phyloP scores from a whole-genome alignment of 768 basidiomycete genomes.

The Roridomyces roridus region DNA sequence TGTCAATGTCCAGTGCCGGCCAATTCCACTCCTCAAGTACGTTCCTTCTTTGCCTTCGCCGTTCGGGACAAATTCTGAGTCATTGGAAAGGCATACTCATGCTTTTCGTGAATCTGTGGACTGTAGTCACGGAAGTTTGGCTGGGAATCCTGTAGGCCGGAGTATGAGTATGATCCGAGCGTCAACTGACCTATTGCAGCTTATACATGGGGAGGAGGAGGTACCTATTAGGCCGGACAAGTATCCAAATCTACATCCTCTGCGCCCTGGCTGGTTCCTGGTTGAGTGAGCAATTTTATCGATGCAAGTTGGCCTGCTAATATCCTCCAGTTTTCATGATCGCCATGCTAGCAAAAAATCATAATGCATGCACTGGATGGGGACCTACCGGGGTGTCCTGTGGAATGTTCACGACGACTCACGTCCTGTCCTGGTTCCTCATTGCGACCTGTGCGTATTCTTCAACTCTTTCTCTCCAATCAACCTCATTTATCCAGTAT shows the following conservation, averaged over 20 bases:
- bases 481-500: background rate
- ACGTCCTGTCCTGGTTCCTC: conserved; percentile 16
- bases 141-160: background rate
- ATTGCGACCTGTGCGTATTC: background rate
- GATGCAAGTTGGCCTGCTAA: background rate
- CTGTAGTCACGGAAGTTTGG: background rate
- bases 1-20: background rate
- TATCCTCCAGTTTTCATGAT: background rate
- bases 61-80: background rate
- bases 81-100: background rate
- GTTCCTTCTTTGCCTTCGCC: background rate
- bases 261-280: conserved; percentile 6
- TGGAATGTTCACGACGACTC: background rate
- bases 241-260: conserved; percentile 1
- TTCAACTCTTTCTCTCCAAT: background rate
- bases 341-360: background rate
- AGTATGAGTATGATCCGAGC: background rate
- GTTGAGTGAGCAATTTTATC: conserved; percentile 1
- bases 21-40: background rate
- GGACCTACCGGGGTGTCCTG: background rate
- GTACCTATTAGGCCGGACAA: conserved; percentile 3
- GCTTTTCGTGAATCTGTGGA: conserved; percentile 6
- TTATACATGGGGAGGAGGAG: conserved; percentile 1
- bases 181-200: background rate
- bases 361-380: background rate